Conservation (phyloP, 2,329 filamentous ascomycete genomes). For the Colletotrichum shisoi region DNA sequence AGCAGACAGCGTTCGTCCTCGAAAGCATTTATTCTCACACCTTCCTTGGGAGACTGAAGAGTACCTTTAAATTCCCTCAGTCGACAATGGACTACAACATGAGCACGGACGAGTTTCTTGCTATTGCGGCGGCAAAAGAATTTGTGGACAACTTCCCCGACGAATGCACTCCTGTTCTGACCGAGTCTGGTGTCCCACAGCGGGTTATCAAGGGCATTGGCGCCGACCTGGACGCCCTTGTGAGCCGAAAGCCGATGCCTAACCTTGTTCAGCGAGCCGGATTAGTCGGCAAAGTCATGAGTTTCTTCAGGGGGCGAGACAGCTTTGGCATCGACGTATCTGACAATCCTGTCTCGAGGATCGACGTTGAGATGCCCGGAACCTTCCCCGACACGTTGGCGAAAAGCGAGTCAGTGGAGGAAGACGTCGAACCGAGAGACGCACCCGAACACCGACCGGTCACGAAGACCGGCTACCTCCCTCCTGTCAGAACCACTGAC, state of each 20-base stretch:
- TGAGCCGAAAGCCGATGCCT: slow-evolving; percentile 25
- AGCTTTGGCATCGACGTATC: slow-evolving; percentile 25
- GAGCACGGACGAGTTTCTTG: slow-evolving; percentile 22
- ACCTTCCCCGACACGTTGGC: slow-evolving; percentile 26
- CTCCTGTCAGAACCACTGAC: slow-evolving; percentile 25
- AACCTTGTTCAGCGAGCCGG: slow-evolving; percentile 31
- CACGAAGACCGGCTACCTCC: not conserved
- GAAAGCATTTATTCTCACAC: slow-evolving; percentile 35
- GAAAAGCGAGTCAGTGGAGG: not conserved
- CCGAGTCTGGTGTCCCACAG: slow-evolving; percentile 19
- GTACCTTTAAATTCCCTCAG: slow-evolving; percentile 18
- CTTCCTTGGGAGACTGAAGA: slow-evolving; percentile 25
- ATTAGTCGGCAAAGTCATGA: slow-evolving; percentile 35
- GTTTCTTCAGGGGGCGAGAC: slow-evolving; percentile 30
- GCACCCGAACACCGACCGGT: not conserved
- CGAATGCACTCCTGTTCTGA: slow-evolving; percentile 16
- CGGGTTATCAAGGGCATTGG: slow-evolving; percentile 28
- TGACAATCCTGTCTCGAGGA: not conserved
- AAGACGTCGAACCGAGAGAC: not conserved
- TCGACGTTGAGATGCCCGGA: slow-evolving; percentile 28
- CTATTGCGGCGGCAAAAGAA: slow-evolving; percentile 11
- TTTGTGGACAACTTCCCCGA: slow-evolving; percentile 29
- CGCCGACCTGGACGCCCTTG: slow-evolving; percentile 30
- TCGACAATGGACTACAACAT: slow-evolving; percentile 28
- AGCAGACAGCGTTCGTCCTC: slow-evolving; percentile 24